Conservation (phyloP, 176 grass and related monocot genomes). For the Avena eriantha region DNA sequence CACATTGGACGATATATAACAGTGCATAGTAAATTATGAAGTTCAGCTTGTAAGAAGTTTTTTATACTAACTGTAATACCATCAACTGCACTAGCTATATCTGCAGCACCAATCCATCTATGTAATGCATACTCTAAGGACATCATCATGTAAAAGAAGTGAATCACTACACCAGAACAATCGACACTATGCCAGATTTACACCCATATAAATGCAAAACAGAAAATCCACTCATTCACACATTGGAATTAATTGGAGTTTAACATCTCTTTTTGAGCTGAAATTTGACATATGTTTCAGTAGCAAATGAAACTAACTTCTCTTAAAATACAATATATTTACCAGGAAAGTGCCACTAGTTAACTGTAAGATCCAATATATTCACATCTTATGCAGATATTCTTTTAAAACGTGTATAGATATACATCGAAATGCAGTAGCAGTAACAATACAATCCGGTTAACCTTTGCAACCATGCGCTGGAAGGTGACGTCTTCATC, state of each 20-base stretch:
- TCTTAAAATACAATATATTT: neutral
- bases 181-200: neutral
- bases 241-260: neutral
- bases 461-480: slow-evolving; percentile 99
- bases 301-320: neutral
- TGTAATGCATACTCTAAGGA: slow-evolving; percentile 21
- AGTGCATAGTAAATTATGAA: neutral
- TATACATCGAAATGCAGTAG: neutral
- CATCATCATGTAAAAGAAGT: neutral
- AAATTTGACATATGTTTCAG: neutral
- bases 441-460: slow-evolving; percentile 62
- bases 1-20: neutral
- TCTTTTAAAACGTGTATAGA: neutral
- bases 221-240: slow-evolving; percentile 14
- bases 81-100: neutral
- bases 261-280: neutral
- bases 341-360: neutral
- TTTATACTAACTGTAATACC: neutral
- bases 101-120: neutral
- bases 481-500: slow-evolving; percentile 98
- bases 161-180: neutral
- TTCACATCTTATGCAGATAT: slow-evolving; percentile 4
- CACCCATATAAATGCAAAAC: neutral
- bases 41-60: neutral
- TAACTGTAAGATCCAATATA: neutral